Base-by-base conservation (phyloP, 2,329 filamentous ascomycete genomes). In the Cordyceps sp. region DNA sequence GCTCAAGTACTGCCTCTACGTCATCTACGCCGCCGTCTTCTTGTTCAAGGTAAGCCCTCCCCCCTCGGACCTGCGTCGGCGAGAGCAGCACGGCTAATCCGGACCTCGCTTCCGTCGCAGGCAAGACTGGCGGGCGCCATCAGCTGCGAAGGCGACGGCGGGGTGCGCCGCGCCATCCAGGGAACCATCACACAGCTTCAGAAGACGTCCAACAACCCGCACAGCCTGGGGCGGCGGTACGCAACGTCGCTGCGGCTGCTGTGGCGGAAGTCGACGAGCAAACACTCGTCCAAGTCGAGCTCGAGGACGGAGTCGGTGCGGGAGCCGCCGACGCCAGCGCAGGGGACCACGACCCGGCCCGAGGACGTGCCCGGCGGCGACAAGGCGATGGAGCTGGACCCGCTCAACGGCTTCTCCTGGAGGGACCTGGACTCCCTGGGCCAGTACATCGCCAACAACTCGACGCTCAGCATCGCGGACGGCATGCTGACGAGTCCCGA, bases 21-120 rank as follows among this genome's bases (percentile, higher is more conserved):
- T 58, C 3, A 75, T 76, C 17, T 76, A 77, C 45, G 69, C 68
- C 1, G 71, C 72, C 2, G 70, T 75, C 3, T 77, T 77, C 38
- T 47, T 77, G 5, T 77, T 75, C 55, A 77, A 78, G 53, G 67
- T 67, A 45, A 21, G 34, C 14, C 13, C 3, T 6, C 3, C 12
- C 6, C 7, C 3, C 5, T 17, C 6, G 2, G 9, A 13, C 9
- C 17, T 18, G 2, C 7, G 6, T 13, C 14, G 12, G 19, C 10
- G 3, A n/a, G 2, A 6, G 7, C 13, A 14, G 13, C 10, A 10
- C 5, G 6, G 8, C 12, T 22, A 16, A 32, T 13, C 14, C 28
- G 4, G 21, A 24, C 18, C 5, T 8, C n/a, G n/a, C n/a, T 15
- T 22, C 9, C 23, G 10, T 13, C 12, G 6, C 12, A 65, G 61